Evolutionary conservation across 345 rosid species (phyloP).

Genomic region (Gossypium sturtianum): DNA sequence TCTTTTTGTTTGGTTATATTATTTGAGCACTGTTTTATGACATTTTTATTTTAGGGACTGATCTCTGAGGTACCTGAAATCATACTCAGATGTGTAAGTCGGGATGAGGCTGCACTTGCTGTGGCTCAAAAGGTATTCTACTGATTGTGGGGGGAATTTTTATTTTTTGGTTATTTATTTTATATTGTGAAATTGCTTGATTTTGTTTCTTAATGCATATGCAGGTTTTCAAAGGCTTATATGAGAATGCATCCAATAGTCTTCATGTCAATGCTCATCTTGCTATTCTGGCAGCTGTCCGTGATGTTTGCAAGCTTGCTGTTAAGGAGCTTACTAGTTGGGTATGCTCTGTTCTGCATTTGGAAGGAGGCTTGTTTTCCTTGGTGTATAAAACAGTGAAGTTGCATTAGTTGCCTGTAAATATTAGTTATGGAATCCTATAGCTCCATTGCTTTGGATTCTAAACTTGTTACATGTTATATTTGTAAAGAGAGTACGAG

Average conservation of each 20-base stretch:
- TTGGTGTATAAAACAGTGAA: neutral
- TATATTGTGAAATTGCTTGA: neutral
- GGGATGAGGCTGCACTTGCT: constrained; percentile 96
- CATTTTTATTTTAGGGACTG: constrained; percentile 43
- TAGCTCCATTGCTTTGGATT: neutral
- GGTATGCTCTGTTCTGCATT: constrained; percentile 45
- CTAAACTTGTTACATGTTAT: neutral
- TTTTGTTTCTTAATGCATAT: neutral
- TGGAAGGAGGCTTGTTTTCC: neutral
- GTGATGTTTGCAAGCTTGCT: constrained; percentile 93
- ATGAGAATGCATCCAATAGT: constrained; percentile 74
- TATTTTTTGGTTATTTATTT: neutral
- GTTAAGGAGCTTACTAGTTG: constrained; percentile 95
- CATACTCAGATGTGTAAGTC: constrained; percentile 82
- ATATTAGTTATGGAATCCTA: neutral
- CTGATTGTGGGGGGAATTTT: neutral
- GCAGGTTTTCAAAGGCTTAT: constrained; percentile 85
- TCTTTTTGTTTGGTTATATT: neutral
- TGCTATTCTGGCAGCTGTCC: constrained; percentile 78
- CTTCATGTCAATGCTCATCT: constrained; percentile 74
- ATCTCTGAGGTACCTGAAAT: constrained; percentile 93
- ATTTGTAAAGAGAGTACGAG: neutral
- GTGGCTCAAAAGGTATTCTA: constrained; percentile 82
- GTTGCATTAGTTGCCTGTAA: neutral
- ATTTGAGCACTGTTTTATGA: neutral